Percentiles rank a stretch among this genome's conserved stretches.
These are phyloP conservation scores for Xylaria bambusicola DNA, from an alignment of 495 filamentous ascomycete species.

Conservation along the genomic window DNA sequence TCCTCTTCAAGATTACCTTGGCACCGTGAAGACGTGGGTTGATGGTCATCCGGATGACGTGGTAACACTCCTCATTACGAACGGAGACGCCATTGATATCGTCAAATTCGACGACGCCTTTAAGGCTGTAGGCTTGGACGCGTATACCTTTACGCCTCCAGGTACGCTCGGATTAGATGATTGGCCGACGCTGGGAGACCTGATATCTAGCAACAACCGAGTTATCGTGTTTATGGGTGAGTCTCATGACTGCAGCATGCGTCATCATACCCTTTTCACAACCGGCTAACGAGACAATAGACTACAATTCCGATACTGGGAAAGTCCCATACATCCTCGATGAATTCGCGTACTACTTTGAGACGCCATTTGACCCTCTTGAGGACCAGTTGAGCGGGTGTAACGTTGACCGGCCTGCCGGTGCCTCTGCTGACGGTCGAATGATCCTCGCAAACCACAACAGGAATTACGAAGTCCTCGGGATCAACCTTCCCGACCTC, in stretches of 20 bases:
- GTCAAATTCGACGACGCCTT: constrained; percentile 61
- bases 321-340: constrained; percentile 69
- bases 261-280: not conserved
- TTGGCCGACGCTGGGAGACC: constrained; percentile 73
- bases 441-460: constrained; percentile 90
- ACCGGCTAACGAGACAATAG: constrained; percentile 32
- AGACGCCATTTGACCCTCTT: constrained; percentile 66
- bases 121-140: constrained; percentile 59
- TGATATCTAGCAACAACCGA: constrained; percentile 60
- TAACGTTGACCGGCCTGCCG: constrained; percentile 59
- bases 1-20: constrained; percentile 64
- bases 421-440: constrained; percentile 50
- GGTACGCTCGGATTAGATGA: constrained; percentile 62
- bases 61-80: constrained; percentile 77
- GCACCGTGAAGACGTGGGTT: constrained; percentile 66
- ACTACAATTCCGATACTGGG: constrained; percentile 75
- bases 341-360: constrained; percentile 69
- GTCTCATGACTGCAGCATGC: not conserved
- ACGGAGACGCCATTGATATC: constrained; percentile 64
- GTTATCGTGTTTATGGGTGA: constrained; percentile 45
- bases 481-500: constrained; percentile 54
- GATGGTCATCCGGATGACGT: constrained; percentile 73
- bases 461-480: constrained; percentile 64
- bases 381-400: constrained; percentile 59
- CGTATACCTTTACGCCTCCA: constrained; percentile 65